Evolutionary conservation across 2,329 filamentous ascomycete species (phyloP), one percentile per base, ranked within the genome.

Genomic region (Elsinoe australis): DNA sequence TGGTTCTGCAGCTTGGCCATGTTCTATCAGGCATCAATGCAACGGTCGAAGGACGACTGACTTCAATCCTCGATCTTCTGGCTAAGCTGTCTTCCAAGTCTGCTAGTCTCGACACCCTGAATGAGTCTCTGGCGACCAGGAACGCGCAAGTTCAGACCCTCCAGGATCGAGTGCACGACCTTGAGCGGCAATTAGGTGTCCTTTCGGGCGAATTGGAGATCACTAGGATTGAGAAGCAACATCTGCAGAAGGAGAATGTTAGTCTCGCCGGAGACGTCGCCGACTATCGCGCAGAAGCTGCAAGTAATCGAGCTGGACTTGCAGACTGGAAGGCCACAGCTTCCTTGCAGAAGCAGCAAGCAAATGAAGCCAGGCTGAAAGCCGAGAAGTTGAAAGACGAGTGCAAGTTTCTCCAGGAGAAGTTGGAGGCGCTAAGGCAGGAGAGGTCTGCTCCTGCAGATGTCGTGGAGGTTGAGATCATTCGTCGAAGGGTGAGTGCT

Each of bases 181-280:
- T 44, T 9, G 24, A 44, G 7, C 6, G 26, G n/a, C 14, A 32
- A 4, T 24, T 44, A 5, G 17, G 17, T 3, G 26, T 44, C 4
- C 5, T 17, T 3, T 32, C 39, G 10, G 39, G 39, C 24, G 39
- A 44, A 4, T 9, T 44, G 3, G 24, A 31, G 24, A 21, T 32
- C 39, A 29, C 28, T 14, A 44, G 9, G 5, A n/a, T 31, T n/a
- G 39, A 44, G 24, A 44, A 44, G 24, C 39, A 44, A 15, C n/a
- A 18, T 17, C 26, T 44, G 2, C 24, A 32, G 24, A 44, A 44
- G 26, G 14, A 32, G 6, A 44, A 44, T 8, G 21, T 44, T 3
- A 14, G 26, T 7, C 14, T 44, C 2, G 21, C 26, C 5, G 28
- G 28, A 14, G 39, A 44, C n/a, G n/a, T 8, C 3, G 14, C 17